Evolutionary conservation across 306 rosid species (phyloP), one percentile per base, ranked within the genome.

Genomic region (Hippophae tibetana): DNA sequence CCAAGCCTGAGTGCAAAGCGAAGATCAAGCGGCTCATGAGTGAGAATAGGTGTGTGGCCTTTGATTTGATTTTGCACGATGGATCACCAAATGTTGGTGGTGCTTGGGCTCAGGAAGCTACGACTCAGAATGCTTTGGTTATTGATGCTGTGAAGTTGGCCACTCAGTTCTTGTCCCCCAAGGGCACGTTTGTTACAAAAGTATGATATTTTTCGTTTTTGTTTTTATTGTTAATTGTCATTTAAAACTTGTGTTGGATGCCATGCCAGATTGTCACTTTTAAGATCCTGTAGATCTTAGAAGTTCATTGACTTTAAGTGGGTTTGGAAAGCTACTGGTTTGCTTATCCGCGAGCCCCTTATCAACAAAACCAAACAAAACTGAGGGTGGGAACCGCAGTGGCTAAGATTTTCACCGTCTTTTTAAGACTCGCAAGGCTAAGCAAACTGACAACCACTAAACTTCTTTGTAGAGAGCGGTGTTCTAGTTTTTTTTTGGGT

Each of bases 61-160:
- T 87, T 12, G 84, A 92, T 54, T 81, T 87, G 53, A 70, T 92
- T 2, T 59, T 92, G 57, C 96, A 85, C 47, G 96, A 92, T 47
- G 98, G 98, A 6, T 92, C 96, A 1, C 99, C 96, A 0, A 87
- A 92, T 53, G 76, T 88, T 18, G 99, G 99, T 10, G 96, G 99
- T 7, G 96, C 96, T 0, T 92, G 96, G 99, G 75, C 96, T 46
- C 95, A 89, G 65, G 99, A 92, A 56, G 99, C 99, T 25, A 92
- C 65, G 67, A 62, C 69, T 58, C 98, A 92, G 86, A 92, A 92
- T 62, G 78, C 98, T 0, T 80, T 92, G 65, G 98, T 87, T 23
- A 82, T 90, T 9, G 96, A 87, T 45, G 61, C 98, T 3, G 87
- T 92, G 7, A 92, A 71, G 70, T 51, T 92, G 61, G 98, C 96